A percentile compares a stretch with the other conserved stretches of the same genome.
phyloP scores from a whole-genome alignment of 805 yeast genomes.

The Kregervanrija pseudodelftensis region DNA sequence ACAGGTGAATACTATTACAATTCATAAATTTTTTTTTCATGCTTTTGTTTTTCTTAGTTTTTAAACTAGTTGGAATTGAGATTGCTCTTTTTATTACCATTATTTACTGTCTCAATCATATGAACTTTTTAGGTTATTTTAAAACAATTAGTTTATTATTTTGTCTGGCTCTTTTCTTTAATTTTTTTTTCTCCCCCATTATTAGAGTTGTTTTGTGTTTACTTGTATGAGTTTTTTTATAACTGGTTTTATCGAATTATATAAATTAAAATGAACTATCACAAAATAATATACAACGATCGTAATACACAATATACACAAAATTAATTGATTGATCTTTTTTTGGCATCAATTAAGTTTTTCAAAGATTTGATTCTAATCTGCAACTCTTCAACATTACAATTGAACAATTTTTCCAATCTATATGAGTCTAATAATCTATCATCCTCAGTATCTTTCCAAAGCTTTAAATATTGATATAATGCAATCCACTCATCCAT shows the following conservation, averaged over 20 bases:
- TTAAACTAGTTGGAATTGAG: too few species aligned
- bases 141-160: too few species aligned
- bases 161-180: too few species aligned
- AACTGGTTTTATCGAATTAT: constrained; percentile 2
- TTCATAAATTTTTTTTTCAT: background rate
- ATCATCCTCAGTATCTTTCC: constrained; percentile 13
- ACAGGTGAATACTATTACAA: background rate
- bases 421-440: constrained; percentile 2
- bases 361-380: constrained; percentile 15
- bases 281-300: background rate
- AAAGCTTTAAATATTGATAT: constrained; percentile 15
- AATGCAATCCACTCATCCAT: constrained; percentile 19
- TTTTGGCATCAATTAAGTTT: constrained; percentile 15
- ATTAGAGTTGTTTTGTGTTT: background rate
- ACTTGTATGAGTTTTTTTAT: constrained; percentile 1
- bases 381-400: constrained; percentile 18
- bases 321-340: constrained; percentile 1
- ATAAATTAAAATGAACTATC: background rate
- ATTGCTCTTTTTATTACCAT: too few species aligned
- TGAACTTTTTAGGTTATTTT: too few species aligned
- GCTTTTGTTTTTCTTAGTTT: background rate
- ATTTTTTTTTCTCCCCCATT: too few species aligned
- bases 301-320: background rate
- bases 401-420: constrained; percentile 14
- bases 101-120: too few species aligned